A percentile compares a stretch with the other conserved stretches of the same genome.
Evolutionary conservation across 306 rosid genomes (phyloP).

Genomic region (Psophocarpus tetragonolobus): DNA sequence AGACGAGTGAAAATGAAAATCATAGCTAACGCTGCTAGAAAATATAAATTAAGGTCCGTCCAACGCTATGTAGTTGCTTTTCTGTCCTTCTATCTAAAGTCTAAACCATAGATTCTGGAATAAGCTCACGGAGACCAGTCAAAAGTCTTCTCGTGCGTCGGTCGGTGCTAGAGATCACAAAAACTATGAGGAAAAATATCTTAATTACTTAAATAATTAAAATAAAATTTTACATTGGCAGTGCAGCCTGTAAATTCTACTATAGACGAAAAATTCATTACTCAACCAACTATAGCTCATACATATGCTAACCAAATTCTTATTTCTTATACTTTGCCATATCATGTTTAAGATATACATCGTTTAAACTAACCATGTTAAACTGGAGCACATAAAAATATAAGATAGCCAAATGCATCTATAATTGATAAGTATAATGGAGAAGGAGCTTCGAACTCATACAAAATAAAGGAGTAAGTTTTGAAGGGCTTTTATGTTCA

Average conservation of each 20-base stretch:
- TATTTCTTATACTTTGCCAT: background rate
- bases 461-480: constrained; percentile 9
- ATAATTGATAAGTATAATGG: constrained; percentile 1
- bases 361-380: background rate
- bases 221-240: background rate
- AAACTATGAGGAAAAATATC: background rate
- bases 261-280: background rate
- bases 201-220: background rate
- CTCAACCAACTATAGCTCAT: background rate
- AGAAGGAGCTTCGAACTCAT: constrained; percentile 25
- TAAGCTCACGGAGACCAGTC: background rate
- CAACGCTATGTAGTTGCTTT: background rate
- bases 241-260: background rate
- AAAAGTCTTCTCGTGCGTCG: background rate
- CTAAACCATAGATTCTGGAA: background rate
- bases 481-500: constrained; percentile 34
- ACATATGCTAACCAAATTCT: background rate
- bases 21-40: background rate
- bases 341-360: constrained; percentile 4
- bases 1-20: background rate
- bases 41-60: background rate
- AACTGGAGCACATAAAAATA: background rate
- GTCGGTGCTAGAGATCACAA: background rate
- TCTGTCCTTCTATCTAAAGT: background rate
- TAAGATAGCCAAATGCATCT: constrained; percentile 15